phyloP scores from a whole-genome alignment of 306 rosid species.

The Corylus heterophylla region DNA sequence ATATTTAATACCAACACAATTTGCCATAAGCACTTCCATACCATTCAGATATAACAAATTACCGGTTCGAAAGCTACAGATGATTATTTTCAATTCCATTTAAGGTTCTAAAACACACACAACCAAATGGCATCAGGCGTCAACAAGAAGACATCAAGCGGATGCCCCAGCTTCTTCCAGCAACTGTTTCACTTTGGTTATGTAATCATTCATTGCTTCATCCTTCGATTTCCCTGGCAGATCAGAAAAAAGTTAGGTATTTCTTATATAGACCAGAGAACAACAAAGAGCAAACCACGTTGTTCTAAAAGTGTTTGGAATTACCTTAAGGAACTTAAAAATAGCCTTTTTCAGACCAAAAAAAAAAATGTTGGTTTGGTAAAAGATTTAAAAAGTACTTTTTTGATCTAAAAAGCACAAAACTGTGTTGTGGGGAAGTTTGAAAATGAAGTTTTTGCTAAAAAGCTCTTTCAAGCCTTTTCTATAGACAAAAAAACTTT shows the following conservation, averaged over 20 bases:
- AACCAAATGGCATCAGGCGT: constrained; percentile 21
- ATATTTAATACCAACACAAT: not conserved
- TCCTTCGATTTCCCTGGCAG: constrained; percentile 81
- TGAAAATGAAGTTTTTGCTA: no score
- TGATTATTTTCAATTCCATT: constrained; percentile 35
- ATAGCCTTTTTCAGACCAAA: no score
- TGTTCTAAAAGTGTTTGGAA: not conserved
- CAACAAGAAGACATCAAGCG: constrained; percentile 37
- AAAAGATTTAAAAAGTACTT: no score
- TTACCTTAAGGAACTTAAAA: no score
- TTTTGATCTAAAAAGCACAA: no score
- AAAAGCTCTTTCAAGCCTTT: no score
- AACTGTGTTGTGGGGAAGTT: no score
- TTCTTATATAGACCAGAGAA: not conserved
- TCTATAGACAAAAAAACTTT: no score
- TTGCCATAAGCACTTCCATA: constrained; percentile 22
- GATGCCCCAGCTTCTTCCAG: constrained; percentile 64
- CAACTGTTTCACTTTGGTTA: constrained; percentile 93
- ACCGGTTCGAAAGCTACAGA: constrained; percentile 27
- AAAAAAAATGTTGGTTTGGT: no score
- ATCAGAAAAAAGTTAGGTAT: not conserved
- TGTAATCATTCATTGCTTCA: constrained; percentile 80
- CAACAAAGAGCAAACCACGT: not conserved
- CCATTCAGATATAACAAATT: constrained; percentile 24
- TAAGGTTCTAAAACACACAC: constrained; percentile 22